These are phyloP conservation scores for Alternaria postmessia DNA, from an alignment of 2,329 filamentous ascomycete genomes.

Conservation along the genomic window DNA sequence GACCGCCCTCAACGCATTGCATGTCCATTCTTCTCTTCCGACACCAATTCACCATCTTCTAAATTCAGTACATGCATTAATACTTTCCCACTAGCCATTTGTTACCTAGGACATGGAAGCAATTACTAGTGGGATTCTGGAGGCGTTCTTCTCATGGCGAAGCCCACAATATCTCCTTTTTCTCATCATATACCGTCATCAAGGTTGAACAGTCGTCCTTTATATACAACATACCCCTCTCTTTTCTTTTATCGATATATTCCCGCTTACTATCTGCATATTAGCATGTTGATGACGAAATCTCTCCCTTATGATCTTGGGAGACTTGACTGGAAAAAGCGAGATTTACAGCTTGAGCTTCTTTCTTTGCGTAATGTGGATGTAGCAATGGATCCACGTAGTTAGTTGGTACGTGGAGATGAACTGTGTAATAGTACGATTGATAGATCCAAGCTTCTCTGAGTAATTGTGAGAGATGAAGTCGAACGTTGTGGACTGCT, in stretches of 20 bases:
- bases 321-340: neutral
- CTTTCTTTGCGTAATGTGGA: constrained; percentile 1
- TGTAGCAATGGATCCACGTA: neutral
- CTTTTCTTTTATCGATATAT: neutral
- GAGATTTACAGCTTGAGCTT: neutral
- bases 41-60: neutral
- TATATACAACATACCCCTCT: constrained; percentile 15
- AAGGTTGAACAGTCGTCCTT: neutral
- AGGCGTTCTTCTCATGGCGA: neutral
- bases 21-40: neutral
- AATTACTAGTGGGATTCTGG: neutral
- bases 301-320: neutral
- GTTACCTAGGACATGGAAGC: neutral
- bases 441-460: neutral
- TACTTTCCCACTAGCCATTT: neutral
- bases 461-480: neutral
- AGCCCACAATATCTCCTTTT: neutral
- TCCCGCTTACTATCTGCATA: constrained; percentile 2
- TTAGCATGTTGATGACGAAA: constrained; percentile 4
- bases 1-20: neutral
- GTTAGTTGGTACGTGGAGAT: neutral
- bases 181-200: constrained; percentile 1
- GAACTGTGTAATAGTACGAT: constrained; percentile 8
- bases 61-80: constrained; percentile 7
- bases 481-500: neutral